These are phyloP conservation scores for Picea abies DNA, from an alignment of 83 land plant species.

Conservation along the genomic window DNA sequence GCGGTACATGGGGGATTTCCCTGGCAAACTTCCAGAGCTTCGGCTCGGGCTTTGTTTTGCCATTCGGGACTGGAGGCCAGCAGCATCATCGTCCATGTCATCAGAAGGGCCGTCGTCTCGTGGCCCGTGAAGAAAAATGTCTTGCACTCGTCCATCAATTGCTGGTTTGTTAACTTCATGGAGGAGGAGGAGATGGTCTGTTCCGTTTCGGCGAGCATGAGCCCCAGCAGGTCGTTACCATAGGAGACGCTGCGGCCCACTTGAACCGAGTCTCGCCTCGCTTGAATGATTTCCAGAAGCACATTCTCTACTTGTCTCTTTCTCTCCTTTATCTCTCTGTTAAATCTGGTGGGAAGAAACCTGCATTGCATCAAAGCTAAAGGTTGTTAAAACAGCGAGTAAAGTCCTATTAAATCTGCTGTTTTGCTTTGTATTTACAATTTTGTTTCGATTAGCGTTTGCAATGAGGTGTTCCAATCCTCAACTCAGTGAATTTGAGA, in stretches of 20 bases:
- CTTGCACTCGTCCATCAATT: constrained; percentile 81
- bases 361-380: constrained; percentile 22
- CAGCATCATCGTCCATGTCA: constrained; percentile 77
- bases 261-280: constrained; percentile 40
- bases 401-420: too few species aligned
- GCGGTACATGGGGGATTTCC: constrained; percentile 41
- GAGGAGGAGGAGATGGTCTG: constrained; percentile 23
- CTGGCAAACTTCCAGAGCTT: constrained; percentile 49
- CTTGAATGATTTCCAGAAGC: constrained; percentile 71
- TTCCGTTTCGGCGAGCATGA: constrained; percentile 61
- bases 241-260: constrained; percentile 55
- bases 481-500: too few species aligned
- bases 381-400: too few species aligned
- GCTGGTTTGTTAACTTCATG: constrained; percentile 33
- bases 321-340: constrained; percentile 58
- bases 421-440: too few species aligned
- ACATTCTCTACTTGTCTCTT: constrained; percentile 63
- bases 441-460: too few species aligned
- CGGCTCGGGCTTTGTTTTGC: constrained; percentile 67
- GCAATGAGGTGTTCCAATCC: too few species aligned
- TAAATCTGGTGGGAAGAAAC: constrained; percentile 71
- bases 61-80: constrained; percentile 59
- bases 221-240: constrained; percentile 78
- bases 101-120: constrained; percentile 57
- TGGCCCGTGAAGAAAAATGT: constrained; percentile 84